Conservation (phyloP, 2,329 filamentous ascomycete genomes). For the Monosporascus sp. region DNA sequence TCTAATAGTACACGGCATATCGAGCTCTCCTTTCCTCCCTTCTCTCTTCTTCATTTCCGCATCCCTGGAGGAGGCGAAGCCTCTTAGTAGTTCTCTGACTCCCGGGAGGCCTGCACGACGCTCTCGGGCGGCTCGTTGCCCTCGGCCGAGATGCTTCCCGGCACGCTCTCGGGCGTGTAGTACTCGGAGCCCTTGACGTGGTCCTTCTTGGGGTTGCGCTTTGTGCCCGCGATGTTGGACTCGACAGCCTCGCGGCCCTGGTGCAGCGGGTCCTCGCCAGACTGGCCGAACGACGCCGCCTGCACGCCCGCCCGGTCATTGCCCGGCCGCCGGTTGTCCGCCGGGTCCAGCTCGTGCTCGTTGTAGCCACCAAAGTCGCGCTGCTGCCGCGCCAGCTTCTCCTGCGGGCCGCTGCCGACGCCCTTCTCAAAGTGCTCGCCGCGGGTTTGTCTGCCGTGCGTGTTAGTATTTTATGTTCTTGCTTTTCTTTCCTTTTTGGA, state of each 20-base stretch:
- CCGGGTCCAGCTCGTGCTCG: constrained; percentile 29
- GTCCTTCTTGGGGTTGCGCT: constrained; percentile 29
- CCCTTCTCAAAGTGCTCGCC: constrained; percentile 38
- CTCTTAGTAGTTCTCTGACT: constrained; percentile 16
- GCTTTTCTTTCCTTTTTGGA: background rate
- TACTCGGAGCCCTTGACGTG: constrained; percentile 36
- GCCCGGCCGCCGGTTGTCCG: constrained; percentile 8
- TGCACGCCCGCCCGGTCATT: constrained; percentile 2
- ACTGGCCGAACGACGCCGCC: constrained; percentile 14
- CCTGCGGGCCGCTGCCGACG: constrained; percentile 31
- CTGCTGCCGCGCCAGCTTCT: constrained; percentile 29
- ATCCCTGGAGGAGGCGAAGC: too few species aligned
- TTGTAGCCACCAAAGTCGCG: constrained; percentile 30
- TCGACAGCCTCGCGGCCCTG: constrained; percentile 32
- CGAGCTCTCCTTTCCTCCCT: background rate
- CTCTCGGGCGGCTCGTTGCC: constrained; percentile 35
- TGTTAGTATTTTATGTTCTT: background rate
- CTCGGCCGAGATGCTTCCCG: constrained; percentile 37
- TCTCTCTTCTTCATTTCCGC: background rate
- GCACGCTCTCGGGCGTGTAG: constrained; percentile 34
- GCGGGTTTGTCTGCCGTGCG: constrained; percentile 32
- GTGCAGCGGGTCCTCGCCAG: constrained; percentile 22
- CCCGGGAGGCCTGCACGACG: constrained; percentile 29
- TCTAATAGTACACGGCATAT: background rate
- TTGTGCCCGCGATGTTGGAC: constrained; percentile 32